Base-by-base conservation (phyloP, 345 rosid genomes). In the Salix viminalis region DNA sequence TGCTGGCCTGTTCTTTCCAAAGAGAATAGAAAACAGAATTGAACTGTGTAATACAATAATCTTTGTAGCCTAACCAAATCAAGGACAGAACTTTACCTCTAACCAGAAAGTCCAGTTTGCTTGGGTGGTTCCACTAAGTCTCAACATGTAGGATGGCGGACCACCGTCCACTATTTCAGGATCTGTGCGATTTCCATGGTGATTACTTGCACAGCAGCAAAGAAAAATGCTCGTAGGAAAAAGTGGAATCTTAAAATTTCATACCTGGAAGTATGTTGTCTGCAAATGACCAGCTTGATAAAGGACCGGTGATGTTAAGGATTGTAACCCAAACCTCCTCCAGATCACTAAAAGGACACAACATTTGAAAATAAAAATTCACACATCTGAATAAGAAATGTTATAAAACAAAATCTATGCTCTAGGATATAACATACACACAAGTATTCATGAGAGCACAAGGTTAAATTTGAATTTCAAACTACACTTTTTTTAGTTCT, bases 81-180 rank as follows among this genome's bases (percentile, higher is more conserved):
- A 12, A 41, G 44, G 48, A 68, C 34, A 36, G 62, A 81, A 65
- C 28, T 66, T 79, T 85, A 94, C 97, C 88, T 96, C 97, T 70
- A 96, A 76, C 99, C 99, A 93, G 86, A 96, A 96, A 50, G 77
- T 88, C 99, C 98, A 96, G 56, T 88, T 94, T 78, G 90, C 90
- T 11, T 71, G 61, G 83, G 89, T 88, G 76, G 80, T 66, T 56
- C 99, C 98, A 67, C 90, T 92, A 36, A 96, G 95, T 85, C 98
- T 89, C 69, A 83, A 70, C n/a, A 96, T 91, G 79, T 93, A 91
- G 0, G 99, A 93, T 0, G 93, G 95, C 0, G 99, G 98, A 70
- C 98, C 92, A 4, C 91, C 94, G 6, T 71, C 76, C 28, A 78
- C 78, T 6, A 77, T 68, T 81, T 93, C 97, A 32, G 98, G 90